phyloP scores from a whole-genome alignment of 352 stramenopile species.

The Pythium rishiriense region DNA sequence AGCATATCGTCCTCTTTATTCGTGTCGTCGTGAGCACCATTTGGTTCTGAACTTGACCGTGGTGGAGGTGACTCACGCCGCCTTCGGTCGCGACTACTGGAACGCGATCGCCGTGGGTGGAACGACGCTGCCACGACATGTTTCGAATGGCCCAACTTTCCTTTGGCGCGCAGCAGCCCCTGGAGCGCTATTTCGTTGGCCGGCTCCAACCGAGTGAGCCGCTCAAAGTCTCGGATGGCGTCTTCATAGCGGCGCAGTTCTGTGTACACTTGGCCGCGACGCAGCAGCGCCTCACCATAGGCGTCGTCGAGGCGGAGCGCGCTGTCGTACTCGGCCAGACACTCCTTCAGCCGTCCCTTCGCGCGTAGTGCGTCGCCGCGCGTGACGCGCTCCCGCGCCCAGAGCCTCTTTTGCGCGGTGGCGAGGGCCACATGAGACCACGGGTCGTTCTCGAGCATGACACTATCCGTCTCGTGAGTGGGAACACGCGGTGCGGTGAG shows the following conservation, averaged over 20 bases:
- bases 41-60: not conserved
- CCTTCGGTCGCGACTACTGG: not conserved
- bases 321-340: conserved; percentile 38
- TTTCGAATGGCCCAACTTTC: conserved; percentile 25
- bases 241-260: conserved; percentile 36
- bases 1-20: not conserved
- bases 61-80: not conserved
- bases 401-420: conserved; percentile 36
- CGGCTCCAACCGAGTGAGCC: conserved; percentile 23
- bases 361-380: conserved; percentile 28
- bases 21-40: not conserved
- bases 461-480: not conserved
- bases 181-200: conserved; percentile 14
- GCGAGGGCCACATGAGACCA: conserved; percentile 39
- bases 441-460: conserved; percentile 12
- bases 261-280: conserved; percentile 28
- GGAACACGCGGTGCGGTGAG: not conserved
- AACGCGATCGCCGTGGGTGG: not conserved
- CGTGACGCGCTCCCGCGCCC: conserved; percentile 36
- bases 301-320: conserved; percentile 36
- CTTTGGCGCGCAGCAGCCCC: conserved; percentile 29
- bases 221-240: conserved; percentile 39
- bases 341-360: conserved; percentile 34
- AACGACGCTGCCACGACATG: conserved; percentile 1
- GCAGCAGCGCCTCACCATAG: conserved; percentile 23